Evolutionary conservation across 768 basidiomycete genomes (phyloP).

Genomic region (Plicaturopsis crispa): DNA sequence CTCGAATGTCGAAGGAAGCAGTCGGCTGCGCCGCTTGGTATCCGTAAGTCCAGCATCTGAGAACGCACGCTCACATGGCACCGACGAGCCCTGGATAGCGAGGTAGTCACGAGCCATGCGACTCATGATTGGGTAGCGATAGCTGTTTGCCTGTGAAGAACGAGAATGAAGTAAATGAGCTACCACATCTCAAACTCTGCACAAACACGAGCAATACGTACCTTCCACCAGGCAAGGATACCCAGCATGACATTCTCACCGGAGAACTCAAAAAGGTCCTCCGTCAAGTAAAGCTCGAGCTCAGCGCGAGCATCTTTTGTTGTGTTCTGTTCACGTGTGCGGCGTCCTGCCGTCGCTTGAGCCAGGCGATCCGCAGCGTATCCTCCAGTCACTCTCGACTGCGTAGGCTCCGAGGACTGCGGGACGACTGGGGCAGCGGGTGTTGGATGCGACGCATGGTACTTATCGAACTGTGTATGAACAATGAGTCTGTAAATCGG

Average conservation of each 20-base stretch:
- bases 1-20: slow-evolving; percentile 10
- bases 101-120: slow-evolving; percentile 12
- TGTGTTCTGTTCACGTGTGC: not conserved
- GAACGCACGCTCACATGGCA: slow-evolving; percentile 19
- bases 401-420: too few species aligned
- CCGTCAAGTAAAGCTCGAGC: not conserved
- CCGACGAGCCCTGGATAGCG: slow-evolving; percentile 20
- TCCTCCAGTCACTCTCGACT: too few species aligned
- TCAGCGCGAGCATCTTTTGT: not conserved
- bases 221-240: not conserved
- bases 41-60: slow-evolving; percentile 15
- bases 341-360: not conserved
- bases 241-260: not conserved
- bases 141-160: slow-evolving; percentile 6
- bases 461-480: slow-evolving; percentile 3
- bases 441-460: not conserved
- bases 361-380: not conserved
- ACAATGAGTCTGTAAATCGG: not conserved
- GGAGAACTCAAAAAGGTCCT: slow-evolving; percentile 4
- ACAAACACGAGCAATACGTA: too few species aligned
- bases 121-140: slow-evolving; percentile 7
- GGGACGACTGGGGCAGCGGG: not conserved
- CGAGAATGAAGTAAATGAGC: not conserved
- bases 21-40: slow-evolving; percentile 8
- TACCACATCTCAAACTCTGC: not conserved